Evolutionary conservation across 805 yeast species (phyloP), one percentile per base, ranked within the genome.

Genomic region (Teunomyces cretensis): DNA sequence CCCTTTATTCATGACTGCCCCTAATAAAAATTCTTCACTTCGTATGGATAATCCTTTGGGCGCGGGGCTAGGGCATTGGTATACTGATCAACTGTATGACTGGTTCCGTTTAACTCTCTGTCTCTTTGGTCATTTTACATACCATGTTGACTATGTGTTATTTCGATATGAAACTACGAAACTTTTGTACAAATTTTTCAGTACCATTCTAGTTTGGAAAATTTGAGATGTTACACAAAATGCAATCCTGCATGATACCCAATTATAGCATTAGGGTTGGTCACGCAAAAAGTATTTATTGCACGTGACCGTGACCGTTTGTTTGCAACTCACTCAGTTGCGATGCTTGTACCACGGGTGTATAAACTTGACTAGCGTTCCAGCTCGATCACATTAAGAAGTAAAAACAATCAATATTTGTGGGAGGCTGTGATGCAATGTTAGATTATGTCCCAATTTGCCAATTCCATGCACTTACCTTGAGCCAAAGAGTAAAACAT

Each of bases 61-160:
- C 9, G 28, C 8, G 9, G 28, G 9, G 3, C 12, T 9, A 9
- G 3, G 28, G 28, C 28, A 26, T 26, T 26, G 28, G 3, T 26
- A 9, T 26, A 26, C 3, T 26, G 9, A 7, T 9, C 28, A 9
- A 26, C 8, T n/a, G 15, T 35, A 17, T 15, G 15, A 27, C 22
- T 14, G 9, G 8, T 11, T 15, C 22, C 24, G 11, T 37, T n/a
- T 14, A 15, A 9, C 16, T 27, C 32, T 26, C 32, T 8, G 30
- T 9, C 32, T 16, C 31, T 37, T 37, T 26, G 22, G 14, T 8
- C 14, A 15, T 37, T 12, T 43, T 22, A 49, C 53, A 46, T 49
- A 49, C 53, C 53, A 49, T 49, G 37, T 46, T 49, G 50, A 44
- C 52, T 49, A 50, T 49, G 50, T 45, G 43, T 42, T 38, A 45